Base-by-base conservation (phyloP, 371 early-diverging fungal genomes). In the Apophysomyces elegans region DNA sequence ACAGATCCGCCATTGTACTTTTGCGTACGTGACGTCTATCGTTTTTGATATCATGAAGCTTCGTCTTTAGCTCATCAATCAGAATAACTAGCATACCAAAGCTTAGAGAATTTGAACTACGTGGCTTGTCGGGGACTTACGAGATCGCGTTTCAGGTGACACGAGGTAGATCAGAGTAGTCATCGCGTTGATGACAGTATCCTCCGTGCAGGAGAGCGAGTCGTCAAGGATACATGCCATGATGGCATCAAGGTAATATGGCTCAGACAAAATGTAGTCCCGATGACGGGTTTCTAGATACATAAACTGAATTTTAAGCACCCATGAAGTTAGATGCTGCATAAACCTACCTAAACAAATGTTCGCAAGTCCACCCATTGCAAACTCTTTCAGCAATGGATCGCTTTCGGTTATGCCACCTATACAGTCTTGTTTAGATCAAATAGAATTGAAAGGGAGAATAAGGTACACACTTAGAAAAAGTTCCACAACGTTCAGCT, bases 281-380 rank as follows among this genome's bases (percentile, higher is more conserved):
- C 72, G 64, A 65, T 79, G 79, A 7, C 68, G 64, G 14, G 73
- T 67, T 38, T 85, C 85, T 83, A 65, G 4, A 26, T 26, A 26
- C 32, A 26, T 41, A 12, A 2, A 37, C 9, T 32, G n/a, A 9
- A 26, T 44, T 44, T 36, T 43, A 59, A 18, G 1, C 9, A 8
- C 18, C 4, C 0, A 11, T 7, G 14, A 26, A 37, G 4, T 13
- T 44, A 16, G 3, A 26, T 9, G 32, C 26, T 47, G 11, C 18
- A n/a, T 18, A 21, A 57, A 36, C 43, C 54, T 76, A 81, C 83
- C 83, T 38, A 75, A 44, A 36, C 80, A 79, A 21, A 86, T 66
- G 64, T 86, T 86, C 43, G 84, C 83, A 26, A 85, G 50, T 2
- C 86, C 86, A n/a, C 83, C 86, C 32, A 77, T 62, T 4, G 80